Evolutionary conservation across 805 yeast genomes (phyloP).

Genomic region (Henningerozyma blattae): DNA sequence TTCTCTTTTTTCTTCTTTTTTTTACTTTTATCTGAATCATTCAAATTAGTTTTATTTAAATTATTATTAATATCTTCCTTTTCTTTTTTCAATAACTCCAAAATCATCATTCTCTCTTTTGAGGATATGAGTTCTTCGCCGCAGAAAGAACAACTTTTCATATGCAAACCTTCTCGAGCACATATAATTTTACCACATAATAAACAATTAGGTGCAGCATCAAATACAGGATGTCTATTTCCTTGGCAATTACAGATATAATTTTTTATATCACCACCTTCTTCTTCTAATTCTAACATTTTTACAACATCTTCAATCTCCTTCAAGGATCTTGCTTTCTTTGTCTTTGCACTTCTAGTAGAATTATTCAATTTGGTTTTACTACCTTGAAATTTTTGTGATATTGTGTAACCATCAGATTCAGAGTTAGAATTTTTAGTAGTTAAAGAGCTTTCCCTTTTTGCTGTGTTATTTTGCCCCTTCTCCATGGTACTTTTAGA

Average conservation of each 20-base stretch:
- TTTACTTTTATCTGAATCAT: slow-evolving; percentile 9
- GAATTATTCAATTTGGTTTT: neutral
- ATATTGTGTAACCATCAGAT: neutral
- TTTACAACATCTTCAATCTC: slow-evolving; percentile 55
- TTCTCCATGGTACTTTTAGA: too few relatives aligned
- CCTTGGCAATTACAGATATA: slow-evolving; percentile 73
- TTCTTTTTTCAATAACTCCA: slow-evolving; percentile 41
- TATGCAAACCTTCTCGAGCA: slow-evolving; percentile 57
- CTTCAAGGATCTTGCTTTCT: slow-evolving; percentile 41
- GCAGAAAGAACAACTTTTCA: slow-evolving; percentile 83
- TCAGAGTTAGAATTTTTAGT: neutral
- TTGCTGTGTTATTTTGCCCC: neutral
- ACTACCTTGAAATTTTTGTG: neutral
- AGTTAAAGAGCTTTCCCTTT: neutral
- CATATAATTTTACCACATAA: slow-evolving; percentile 93
- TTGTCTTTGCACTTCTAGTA: slow-evolving; percentile 1
- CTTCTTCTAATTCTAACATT: slow-evolving; percentile 34
- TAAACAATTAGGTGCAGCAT: slow-evolving; percentile 84
- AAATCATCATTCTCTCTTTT: slow-evolving; percentile 50
- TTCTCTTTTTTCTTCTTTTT: slow-evolving; percentile 25
- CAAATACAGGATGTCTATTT: slow-evolving; percentile 75
- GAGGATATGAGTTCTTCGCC: slow-evolving; percentile 50
- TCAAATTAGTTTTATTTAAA: slow-evolving; percentile 10
- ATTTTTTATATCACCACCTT: slow-evolving; percentile 10
- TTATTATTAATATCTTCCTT: slow-evolving; percentile 30